phyloP scores from a whole-genome alignment of 2,329 filamentous ascomycete genomes.

The Trichoderma sp. region DNA sequence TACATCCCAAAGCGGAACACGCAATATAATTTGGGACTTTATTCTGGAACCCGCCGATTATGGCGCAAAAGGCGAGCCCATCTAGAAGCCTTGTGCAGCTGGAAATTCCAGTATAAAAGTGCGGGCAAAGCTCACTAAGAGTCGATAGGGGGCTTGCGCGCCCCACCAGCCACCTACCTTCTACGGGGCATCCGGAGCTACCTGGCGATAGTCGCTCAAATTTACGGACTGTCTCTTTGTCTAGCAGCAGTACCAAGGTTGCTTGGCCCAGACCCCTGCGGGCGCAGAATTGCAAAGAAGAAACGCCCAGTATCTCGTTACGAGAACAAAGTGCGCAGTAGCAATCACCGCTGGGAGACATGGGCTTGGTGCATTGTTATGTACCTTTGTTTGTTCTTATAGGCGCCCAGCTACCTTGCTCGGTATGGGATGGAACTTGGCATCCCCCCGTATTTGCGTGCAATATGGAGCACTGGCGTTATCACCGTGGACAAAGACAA shows the following conservation, averaged over 20 bases:
- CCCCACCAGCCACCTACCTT: not conserved
- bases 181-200: conserved; percentile 16
- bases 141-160: conserved; percentile 3
- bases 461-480: not conserved
- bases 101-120: not conserved
- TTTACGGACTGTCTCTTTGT: not conserved
- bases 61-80: not conserved
- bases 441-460: conserved; percentile 5
- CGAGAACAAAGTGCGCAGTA: not conserved
- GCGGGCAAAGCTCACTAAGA: not conserved
- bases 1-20: not conserved
- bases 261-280: not conserved
- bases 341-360: not conserved
- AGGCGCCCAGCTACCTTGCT: not conserved
- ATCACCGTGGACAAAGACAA: not conserved
- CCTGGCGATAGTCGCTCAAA: conserved; percentile 7
- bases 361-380: not conserved
- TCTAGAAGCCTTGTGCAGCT: not conserved
- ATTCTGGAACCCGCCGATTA: conserved; percentile 1
- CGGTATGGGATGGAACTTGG: not conserved
- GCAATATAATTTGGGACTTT: not conserved
- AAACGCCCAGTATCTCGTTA: not conserved
- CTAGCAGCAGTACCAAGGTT: not conserved
- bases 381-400: not conserved
- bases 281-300: conserved; percentile 5